phyloP scores from a whole-genome alignment of 768 basidiomycete genomes.

The Rhodotorula toruloides region DNA sequence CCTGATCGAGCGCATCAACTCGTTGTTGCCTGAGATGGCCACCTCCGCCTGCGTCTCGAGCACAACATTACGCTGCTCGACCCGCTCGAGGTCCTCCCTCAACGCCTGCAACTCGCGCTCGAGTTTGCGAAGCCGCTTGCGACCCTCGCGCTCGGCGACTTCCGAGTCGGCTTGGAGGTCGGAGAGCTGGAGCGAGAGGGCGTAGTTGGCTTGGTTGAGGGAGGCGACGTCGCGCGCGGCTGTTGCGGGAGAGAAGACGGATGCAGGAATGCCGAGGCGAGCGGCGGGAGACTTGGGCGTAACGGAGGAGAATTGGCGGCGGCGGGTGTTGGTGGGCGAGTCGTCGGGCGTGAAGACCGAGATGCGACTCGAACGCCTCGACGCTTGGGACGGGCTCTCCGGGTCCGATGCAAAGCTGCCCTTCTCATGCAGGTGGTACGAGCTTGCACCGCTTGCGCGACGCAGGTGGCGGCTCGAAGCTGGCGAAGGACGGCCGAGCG shows the following conservation, averaged over 20 bases:
- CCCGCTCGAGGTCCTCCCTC: conserved; percentile 31
- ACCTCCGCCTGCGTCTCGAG: conserved; percentile 12
- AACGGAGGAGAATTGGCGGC: conserved; percentile 7
- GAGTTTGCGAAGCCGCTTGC: conserved; percentile 36
- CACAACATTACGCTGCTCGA: conserved; percentile 24
- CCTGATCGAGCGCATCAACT: background rate
- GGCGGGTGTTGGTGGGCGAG: conserved; percentile 7
- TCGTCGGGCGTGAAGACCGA: background rate
- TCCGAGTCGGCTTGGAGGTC: conserved; percentile 32
- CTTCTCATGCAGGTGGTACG: too few relatives aligned
- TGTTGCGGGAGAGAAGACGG: background rate
- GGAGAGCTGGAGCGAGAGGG: conserved; percentile 18
- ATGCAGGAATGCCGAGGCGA: conserved; percentile 9
- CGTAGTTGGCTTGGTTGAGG: conserved; percentile 30
- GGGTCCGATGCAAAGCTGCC: too few relatives aligned
- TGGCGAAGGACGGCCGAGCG: too few relatives aligned
- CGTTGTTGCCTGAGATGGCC: conserved; percentile 4
- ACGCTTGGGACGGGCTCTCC: too few relatives aligned
- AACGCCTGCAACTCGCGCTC: conserved; percentile 40
- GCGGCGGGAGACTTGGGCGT: conserved; percentile 3
- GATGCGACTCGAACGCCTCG: background rate
- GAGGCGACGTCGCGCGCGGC: conserved; percentile 3
- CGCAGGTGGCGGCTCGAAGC: too few relatives aligned
- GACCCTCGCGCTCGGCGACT: conserved; percentile 22
- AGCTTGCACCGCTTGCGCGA: too few relatives aligned